phyloP scores from a whole-genome alignment of 2,329 filamentous ascomycete genomes.

The Ceratocystis cubensis region DNA sequence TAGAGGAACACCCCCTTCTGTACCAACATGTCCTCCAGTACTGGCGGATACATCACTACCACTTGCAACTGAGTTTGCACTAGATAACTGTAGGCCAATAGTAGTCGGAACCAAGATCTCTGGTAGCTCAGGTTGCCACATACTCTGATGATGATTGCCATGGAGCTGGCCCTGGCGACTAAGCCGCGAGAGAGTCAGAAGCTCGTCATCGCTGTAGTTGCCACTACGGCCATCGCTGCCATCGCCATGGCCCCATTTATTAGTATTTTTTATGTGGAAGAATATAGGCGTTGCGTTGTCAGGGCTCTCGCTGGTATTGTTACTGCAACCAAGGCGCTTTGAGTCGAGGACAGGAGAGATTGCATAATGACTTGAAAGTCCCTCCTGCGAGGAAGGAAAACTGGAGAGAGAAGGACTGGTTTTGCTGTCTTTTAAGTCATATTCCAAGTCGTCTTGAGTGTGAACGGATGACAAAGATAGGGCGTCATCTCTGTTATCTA shows the following conservation, averaged over 20 bases:
- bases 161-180: neutral
- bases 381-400: neutral
- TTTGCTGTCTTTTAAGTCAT: neutral
- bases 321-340: neutral
- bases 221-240: neutral
- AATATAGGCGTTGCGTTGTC: neutral
- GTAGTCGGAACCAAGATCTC: neutral
- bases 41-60: neutral
- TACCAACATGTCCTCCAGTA: neutral
- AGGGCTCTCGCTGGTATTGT: neutral
- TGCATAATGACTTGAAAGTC: no score
- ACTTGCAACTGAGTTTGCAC: neutral
- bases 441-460: neutral
- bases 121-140: neutral
- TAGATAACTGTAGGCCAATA: conserved; percentile 3
- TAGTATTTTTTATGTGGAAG: neutral
- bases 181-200: neutral
- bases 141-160: neutral
- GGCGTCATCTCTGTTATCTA: neutral
- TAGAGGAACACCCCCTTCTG: neutral
- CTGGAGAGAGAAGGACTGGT: neutral
- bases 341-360: neutral
- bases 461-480: neutral
- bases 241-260: neutral
- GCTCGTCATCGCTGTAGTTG: neutral